phyloP scores from a whole-genome alignment of 1,284 basidiomycete species.

The Phylloboletellus chloephorus region DNA sequence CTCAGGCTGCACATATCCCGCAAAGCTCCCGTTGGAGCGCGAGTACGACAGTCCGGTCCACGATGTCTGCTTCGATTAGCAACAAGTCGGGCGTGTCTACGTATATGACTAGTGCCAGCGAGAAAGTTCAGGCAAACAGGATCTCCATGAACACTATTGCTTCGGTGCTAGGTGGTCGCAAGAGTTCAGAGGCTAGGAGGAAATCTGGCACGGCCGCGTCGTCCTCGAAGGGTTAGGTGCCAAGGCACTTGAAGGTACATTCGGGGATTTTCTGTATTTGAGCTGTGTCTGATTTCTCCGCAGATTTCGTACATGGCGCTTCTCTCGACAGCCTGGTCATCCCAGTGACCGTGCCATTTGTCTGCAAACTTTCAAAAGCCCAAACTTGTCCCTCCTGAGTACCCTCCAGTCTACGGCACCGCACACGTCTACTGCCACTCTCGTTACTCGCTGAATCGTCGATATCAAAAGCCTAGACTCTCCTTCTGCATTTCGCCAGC shows the following conservation, averaged over 20 bases:
- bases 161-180: slow-evolving; percentile 26
- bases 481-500: slow-evolving; percentile 6
- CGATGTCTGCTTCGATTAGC: slow-evolving; percentile 26
- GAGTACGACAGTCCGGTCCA: slow-evolving; percentile 28
- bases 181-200: slow-evolving; percentile 28
- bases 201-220: slow-evolving; percentile 26
- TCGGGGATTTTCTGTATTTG: not conserved
- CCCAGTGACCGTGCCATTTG: not conserved
- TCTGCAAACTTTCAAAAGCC: slow-evolving; percentile 6
- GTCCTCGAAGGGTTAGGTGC: slow-evolving; percentile 22
- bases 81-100: slow-evolving; percentile 28
- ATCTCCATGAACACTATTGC: slow-evolving; percentile 29
- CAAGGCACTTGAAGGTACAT: slow-evolving; percentile 5
- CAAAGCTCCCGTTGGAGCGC: slow-evolving; percentile 29
- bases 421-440: slow-evolving; percentile 8
- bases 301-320: slow-evolving; percentile 2
- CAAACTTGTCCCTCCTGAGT: not conserved
- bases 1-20: slow-evolving; percentile 18
- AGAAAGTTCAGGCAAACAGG: slow-evolving; percentile 25
- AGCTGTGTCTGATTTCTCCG: slow-evolving; percentile 6
- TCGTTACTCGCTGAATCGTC: slow-evolving; percentile 6
- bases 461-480: slow-evolving; percentile 3
- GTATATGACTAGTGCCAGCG: slow-evolving; percentile 29
- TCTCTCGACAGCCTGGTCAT: not conserved
- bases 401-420: not conserved